Base-by-base conservation (phyloP, 1,284 basidiomycete species). In the Sanghuangporus sanghuang region DNA sequence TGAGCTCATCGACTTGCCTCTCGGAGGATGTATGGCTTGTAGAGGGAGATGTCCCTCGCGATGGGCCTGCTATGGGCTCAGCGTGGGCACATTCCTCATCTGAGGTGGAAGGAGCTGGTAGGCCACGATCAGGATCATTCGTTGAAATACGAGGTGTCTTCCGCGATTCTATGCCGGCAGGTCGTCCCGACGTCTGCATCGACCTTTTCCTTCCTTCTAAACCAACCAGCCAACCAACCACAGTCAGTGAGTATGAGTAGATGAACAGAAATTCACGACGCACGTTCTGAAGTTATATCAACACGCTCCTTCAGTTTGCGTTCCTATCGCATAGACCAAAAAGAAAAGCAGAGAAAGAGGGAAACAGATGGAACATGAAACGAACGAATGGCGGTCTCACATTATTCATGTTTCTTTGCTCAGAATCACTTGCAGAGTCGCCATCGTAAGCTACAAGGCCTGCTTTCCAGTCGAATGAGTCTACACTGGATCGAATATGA, bases 361-460 rank as follows among this genome's bases (percentile, higher is more conserved):
- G 85, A 88, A 88, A 86, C 81, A 76, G 76, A 71, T 71, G 62
- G 36, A 71, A 68, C 27, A 71, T 68, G 71, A 68, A 70, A 67
- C 68, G 64, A 70, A 71, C 75, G 73, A 75, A 72, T 73, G 81
- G 77, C 74, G 75, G 78, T 84, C 87, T 89, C 84, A 89, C 87
- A 88, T 82, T 75, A 9, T 46, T n/a, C 68, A 73, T 68, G 63
- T 69, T 71, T 65, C 50, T 56, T 66, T 67, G 49, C 59, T 58
- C 54, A 67, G 70, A 21, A 69, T 88, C 86, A 67, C 84, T 86
- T 49, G 80, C 79, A 14, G 82, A 83, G 68, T 87, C 87, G 59
- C 85, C 86, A 67, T 80, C 83, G 69, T 89, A 90, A 40, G 83
- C 82, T 35, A 83, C 82, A 38, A 90, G 81, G 21, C 85, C 87